Evolutionary conservation across 306 rosid species (phyloP), one percentile per base, ranked within the genome.

Genomic region (Leucaena leucocephala): DNA sequence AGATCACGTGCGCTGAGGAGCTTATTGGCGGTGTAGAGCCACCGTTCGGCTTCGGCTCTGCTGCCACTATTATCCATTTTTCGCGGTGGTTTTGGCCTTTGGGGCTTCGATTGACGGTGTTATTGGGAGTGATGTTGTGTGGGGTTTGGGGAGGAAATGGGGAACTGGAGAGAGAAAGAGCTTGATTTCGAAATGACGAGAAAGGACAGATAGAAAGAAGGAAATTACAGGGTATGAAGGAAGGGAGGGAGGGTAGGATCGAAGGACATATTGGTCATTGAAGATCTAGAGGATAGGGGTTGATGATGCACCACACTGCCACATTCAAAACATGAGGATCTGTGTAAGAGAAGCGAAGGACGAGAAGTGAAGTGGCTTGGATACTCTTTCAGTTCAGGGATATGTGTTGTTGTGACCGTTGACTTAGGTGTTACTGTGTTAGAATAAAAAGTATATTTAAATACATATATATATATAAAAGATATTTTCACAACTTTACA

Each of bases 21-120:
- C 85, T 87, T 95, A 84, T 91, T 91, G 0, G 99, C 97, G 1
- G 91, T 91, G 86, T 81, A 88, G 0, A 95, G 81, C 99, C 97
- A 95, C 40, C 97, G 90, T 82, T 87, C 88, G 14, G 98, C 98
- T 73, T 95, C 99, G 3, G 85, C 93, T 78, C 92, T 82, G 79
- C 50, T 84, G 36, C 82, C 82, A 76, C 46, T 69, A 50, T 77
- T 75, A 22, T 83, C 89, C 91, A 88, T 80, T 65, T 39, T 27
- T 52, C 45, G n/a, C 55, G n/a, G 55, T 5, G 55, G 55, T 46
- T 13, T 19, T 3, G 39, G 36, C 38, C 22, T 55, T 11, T 11
- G 2, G 27, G 5, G 48, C 38, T 69, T 2, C 64, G 40, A 54
- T 42, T 69, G 17, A 34, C 38, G 54, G 57, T 49, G 39, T 33